Percentiles rank a stretch among this genome's conserved stretches.
These are phyloP conservation scores for Dendrobium huoshanense DNA, from an alignment of 106 monocot species.

Conservation along the genomic window DNA sequence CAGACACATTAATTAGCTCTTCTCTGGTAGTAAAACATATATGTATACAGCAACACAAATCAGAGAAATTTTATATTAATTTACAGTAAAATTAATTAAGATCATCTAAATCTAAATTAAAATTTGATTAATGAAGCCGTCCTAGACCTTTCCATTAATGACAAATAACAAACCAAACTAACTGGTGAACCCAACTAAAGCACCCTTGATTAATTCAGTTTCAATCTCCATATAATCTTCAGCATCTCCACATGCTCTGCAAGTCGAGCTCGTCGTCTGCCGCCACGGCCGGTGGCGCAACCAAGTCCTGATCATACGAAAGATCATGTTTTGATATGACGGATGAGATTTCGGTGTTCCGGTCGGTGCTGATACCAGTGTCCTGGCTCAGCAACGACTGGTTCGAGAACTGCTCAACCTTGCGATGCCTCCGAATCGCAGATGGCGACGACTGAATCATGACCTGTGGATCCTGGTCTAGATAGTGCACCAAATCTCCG, in stretches of 20 bases:
- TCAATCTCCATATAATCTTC: not conserved
- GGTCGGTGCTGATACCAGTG: constrained; percentile 52
- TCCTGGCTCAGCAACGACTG: constrained; percentile 60
- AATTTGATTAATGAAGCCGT: not conserved
- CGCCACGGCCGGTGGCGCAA: not conserved
- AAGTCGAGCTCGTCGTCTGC: not conserved
- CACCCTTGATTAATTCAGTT: not conserved
- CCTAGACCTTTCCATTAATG: not conserved
- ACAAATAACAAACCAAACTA: not conserved
- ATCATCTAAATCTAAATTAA: not conserved
- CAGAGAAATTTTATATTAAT: not conserved
- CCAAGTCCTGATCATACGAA: not conserved
- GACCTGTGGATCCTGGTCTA: not conserved
- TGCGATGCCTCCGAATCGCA: constrained; percentile 26
- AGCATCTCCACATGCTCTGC: constrained; percentile 5
- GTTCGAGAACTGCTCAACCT: constrained; percentile 52
- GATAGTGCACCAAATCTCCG: not conserved
- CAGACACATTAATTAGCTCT: not conserved
- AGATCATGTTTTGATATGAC: not conserved
- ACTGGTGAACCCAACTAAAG: not conserved
- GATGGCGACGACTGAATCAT: no score
- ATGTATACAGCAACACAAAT: not conserved
- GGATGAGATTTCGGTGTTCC: constrained; percentile 52
- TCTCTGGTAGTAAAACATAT: not conserved
- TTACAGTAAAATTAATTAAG: constrained; percentile 3